Conservation (phyloP, 2,329 filamentous ascomycete genomes). For the Aspergillus quadrilineatus region DNA sequence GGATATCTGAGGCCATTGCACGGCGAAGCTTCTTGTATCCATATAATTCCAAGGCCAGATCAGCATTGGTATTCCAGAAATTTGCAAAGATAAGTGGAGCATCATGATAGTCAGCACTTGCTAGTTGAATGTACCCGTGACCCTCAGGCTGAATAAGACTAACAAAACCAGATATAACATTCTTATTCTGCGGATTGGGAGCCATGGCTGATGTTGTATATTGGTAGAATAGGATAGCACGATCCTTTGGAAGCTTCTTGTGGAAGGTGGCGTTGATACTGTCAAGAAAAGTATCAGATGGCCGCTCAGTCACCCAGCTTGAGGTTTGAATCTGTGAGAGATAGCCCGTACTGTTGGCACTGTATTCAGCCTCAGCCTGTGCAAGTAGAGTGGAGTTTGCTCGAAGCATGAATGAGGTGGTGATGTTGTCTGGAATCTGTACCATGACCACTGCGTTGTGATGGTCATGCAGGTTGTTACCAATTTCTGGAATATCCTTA, state of each 20-base stretch:
- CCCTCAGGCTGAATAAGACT: not conserved
- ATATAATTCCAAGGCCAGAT: not conserved
- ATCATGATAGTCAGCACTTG: not conserved
- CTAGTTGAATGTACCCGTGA: not conserved
- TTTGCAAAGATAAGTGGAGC: not conserved
- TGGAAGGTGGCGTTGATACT: not conserved
- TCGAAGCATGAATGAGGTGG: not conserved
- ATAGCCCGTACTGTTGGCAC: not conserved
- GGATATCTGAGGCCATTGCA: not conserved
- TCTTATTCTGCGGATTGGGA: not conserved
- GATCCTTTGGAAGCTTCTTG: not conserved
- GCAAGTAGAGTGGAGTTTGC: not conserved
- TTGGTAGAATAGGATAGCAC: not conserved
- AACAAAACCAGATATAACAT: not conserved
- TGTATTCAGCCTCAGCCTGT: not conserved
- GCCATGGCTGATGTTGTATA: not conserved
- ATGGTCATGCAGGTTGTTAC: slow-evolving; percentile 2
- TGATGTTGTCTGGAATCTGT: not conserved
- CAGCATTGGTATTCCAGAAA: not conserved
- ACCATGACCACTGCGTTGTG: not conserved
- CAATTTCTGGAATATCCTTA: not conserved
- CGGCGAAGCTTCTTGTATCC: not conserved
- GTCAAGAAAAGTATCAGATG: not conserved
- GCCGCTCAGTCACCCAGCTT: not conserved
- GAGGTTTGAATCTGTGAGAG: not conserved